Conservation (phyloP, 73 alveolate genomes). For the Paramecium caudatum region DNA sequence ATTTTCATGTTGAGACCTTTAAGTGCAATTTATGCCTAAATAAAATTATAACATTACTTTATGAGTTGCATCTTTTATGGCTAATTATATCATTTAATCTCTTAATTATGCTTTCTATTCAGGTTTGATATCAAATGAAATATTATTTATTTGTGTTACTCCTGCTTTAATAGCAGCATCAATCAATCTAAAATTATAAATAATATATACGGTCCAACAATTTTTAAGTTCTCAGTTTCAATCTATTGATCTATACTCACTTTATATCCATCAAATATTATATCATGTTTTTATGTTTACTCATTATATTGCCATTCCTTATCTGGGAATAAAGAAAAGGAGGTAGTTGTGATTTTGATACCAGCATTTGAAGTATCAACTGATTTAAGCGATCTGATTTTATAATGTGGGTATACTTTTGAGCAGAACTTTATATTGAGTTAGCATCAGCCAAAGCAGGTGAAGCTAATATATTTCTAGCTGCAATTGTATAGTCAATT, state of each 20-base stretch:
- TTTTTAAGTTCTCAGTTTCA: slow-evolving; percentile 22
- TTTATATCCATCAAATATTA: slow-evolving; percentile 5
- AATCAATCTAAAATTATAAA: no score
- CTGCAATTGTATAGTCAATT: not conserved
- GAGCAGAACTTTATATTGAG: not conserved
- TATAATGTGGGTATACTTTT: not conserved
- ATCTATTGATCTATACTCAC: not conserved
- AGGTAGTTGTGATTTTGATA: slow-evolving; percentile 28
- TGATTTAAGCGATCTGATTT: slow-evolving; percentile 5
- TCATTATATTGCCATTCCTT: not conserved
- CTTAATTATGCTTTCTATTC: slow-evolving; percentile 36
- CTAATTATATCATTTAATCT: slow-evolving; percentile 41
- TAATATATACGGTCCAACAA: no score
- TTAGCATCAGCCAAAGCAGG: not conserved
- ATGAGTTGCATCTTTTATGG: slow-evolving; percentile 26
- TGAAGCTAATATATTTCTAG: not conserved
- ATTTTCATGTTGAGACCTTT: slow-evolving; percentile 40
- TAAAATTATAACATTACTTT: slow-evolving; percentile 10
- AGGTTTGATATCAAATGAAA: slow-evolving; percentile 27
- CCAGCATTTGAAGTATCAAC: not conserved
- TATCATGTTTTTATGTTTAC: not conserved
- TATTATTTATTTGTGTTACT: not conserved
- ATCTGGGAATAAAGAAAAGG: slow-evolving; percentile 48
- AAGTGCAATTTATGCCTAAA: slow-evolving; percentile 44
- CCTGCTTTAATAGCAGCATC: slow-evolving; percentile 62